These are phyloP conservation scores for Spinacia oleracea DNA, from an alignment of 179 eudicot species.

Conservation along the genomic window DNA sequence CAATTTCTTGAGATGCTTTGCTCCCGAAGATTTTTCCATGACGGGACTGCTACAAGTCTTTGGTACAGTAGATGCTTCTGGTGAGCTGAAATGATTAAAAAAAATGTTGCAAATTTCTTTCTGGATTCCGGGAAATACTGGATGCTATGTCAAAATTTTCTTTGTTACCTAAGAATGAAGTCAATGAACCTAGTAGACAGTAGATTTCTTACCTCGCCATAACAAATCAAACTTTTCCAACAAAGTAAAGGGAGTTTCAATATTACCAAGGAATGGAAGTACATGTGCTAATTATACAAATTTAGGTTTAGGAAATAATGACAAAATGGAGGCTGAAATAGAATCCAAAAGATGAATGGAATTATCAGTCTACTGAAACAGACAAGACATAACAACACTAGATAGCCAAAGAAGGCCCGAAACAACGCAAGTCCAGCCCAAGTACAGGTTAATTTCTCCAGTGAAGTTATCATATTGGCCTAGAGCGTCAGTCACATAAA, in stretches of 20 bases:
- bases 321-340: neutral
- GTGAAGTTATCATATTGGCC: neutral
- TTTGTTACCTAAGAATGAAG: neutral
- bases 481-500: neutral
- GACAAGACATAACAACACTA: neutral
- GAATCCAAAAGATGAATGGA: neutral
- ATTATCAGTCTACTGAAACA: neutral
- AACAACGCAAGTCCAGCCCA: constrained; percentile 3
- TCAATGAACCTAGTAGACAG: no score
- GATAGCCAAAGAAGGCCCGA: neutral
- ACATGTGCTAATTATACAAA: neutral
- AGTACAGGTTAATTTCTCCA: neutral
- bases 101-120: neutral
- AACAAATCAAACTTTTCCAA: neutral
- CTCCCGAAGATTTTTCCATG: constrained; percentile 23
- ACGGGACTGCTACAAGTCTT: constrained; percentile 24
- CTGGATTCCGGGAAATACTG: neutral
- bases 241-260: neutral
- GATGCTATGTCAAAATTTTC: neutral
- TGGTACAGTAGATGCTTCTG: constrained; percentile 14
- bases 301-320: neutral
- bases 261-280: neutral
- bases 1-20: constrained; percentile 21
- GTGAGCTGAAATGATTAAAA: constrained; percentile 21
- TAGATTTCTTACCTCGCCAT: constrained; percentile 2